Evolutionary conservation across 352 stramenopile species (phyloP).

Genomic region (Phytophthora lateralis): DNA sequence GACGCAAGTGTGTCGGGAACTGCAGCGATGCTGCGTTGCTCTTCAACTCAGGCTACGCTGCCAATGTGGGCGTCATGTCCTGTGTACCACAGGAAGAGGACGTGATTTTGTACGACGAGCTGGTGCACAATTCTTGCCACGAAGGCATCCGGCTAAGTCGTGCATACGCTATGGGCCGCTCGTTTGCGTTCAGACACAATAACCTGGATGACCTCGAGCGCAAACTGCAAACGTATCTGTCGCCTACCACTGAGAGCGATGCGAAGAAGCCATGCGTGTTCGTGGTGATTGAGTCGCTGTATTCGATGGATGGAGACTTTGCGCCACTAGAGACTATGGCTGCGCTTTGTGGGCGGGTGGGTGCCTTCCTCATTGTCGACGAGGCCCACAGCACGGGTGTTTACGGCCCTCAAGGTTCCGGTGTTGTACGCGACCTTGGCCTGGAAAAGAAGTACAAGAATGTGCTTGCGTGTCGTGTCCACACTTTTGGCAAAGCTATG

Average conservation of each 20-base stretch:
- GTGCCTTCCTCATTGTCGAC: slow-evolving; percentile 95
- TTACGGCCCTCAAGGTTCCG: slow-evolving; percentile 82
- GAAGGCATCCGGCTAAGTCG: slow-evolving; percentile 93
- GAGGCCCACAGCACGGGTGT: slow-evolving; percentile 96
- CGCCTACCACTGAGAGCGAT: slow-evolving; percentile 5
- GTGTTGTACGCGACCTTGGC: slow-evolving; percentile 63
- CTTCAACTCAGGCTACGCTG: slow-evolving; percentile 97
- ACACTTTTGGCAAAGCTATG: slow-evolving; percentile 98
- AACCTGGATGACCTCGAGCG: slow-evolving; percentile 70
- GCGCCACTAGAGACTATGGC: slow-evolving; percentile 90
- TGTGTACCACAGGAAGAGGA: slow-evolving; percentile 89
- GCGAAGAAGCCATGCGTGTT: slow-evolving; percentile 69
- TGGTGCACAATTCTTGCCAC: slow-evolving; percentile 97
- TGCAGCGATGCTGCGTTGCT: slow-evolving; percentile 89
- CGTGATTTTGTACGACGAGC: slow-evolving; percentile 95
- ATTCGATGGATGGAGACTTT: slow-evolving; percentile 98
- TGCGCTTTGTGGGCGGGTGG: slow-evolving; percentile 73
- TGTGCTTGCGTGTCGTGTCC: slow-evolving; percentile 85
- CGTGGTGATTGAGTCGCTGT: slow-evolving; percentile 98
- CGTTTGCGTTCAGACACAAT: slow-evolving; percentile 86
- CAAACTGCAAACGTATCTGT: slow-evolving; percentile 56
- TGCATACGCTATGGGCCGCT: slow-evolving; percentile 48
- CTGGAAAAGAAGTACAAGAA: slow-evolving; percentile 78
- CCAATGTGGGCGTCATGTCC: slow-evolving; percentile 95
- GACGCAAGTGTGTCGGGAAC: slow-evolving; percentile 2